Conservation (phyloP, 257 asterid genomes). For the Gentiana macrophylla region DNA sequence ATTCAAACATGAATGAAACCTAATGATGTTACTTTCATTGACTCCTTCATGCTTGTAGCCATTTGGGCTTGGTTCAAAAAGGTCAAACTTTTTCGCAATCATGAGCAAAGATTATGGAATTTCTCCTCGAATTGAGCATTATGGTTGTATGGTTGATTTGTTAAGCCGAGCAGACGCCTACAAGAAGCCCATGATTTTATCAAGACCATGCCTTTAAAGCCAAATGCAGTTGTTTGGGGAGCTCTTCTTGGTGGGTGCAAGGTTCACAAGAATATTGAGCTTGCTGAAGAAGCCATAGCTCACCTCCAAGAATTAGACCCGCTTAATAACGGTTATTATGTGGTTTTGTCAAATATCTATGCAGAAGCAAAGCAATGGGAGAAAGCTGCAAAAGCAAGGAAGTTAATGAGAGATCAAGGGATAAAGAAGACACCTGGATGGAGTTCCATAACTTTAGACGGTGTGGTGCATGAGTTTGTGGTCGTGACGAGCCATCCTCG, state of each 20-base stretch:
- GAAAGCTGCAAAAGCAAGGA: slow-evolving; percentile 45
- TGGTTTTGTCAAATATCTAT: slow-evolving; percentile 40
- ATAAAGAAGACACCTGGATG: slow-evolving; percentile 41
- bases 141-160: slow-evolving; percentile 78
- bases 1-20: slow-evolving; percentile 38
- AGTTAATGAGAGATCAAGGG: slow-evolving; percentile 37
- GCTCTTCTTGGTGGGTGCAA: slow-evolving; percentile 68
- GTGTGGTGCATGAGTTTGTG: slow-evolving; percentile 53
- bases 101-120: slow-evolving; percentile 41
- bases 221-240: slow-evolving; percentile 62
- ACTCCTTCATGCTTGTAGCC: slow-evolving; percentile 57
- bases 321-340: slow-evolving; percentile 47
- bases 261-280: slow-evolving; percentile 42
- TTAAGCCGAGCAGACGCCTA: slow-evolving; percentile 51
- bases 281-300: slow-evolving; percentile 45
- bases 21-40: slow-evolving; percentile 52
- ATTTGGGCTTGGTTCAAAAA: slow-evolving; percentile 43
- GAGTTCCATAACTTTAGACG: slow-evolving; percentile 34
- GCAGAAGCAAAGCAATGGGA: slow-evolving; percentile 32
- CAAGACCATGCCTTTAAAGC: slow-evolving; percentile 36
- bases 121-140: slow-evolving; percentile 48
- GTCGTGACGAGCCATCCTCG: slow-evolving; percentile 51
- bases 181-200: slow-evolving; percentile 45
- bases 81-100: slow-evolving; percentile 38
- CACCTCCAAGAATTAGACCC: slow-evolving; percentile 37